Percentiles rank a stretch among this genome's conserved stretches.
Evolutionary conservation across 2,329 filamentous ascomycete genomes (phyloP).

Genomic region (Monilinia laxa): DNA sequence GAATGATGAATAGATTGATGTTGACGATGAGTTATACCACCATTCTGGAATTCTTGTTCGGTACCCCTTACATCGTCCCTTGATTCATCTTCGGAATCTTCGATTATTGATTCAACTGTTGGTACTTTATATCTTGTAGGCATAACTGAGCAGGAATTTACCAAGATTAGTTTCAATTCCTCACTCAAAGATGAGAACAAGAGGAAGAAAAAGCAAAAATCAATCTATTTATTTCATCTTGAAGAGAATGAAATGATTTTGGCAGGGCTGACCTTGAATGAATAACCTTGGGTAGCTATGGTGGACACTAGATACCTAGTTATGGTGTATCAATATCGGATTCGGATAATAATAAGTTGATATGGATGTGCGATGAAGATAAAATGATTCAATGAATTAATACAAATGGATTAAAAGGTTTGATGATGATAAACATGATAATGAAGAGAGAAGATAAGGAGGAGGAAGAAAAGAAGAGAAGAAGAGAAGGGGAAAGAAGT

Average conservation of each 20-base stretch:
- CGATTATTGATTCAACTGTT: slow-evolving; percentile 36
- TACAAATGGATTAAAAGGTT: slow-evolving; percentile 1
- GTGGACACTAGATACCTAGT: slow-evolving; percentile 4
- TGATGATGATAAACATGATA: slow-evolving; percentile 16
- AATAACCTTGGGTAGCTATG: slow-evolving; percentile 23
- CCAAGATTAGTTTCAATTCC: slow-evolving; percentile 25
- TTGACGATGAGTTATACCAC: slow-evolving; percentile 26
- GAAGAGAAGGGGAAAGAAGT: background rate
- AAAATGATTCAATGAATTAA: slow-evolving; percentile 19
- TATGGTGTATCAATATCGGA: slow-evolving; percentile 26
- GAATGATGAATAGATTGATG: slow-evolving; percentile 25
- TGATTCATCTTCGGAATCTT: slow-evolving; percentile 37
- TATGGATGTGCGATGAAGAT: slow-evolving; percentile 26
- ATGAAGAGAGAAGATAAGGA: background rate
- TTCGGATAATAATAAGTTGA: slow-evolving; percentile 26
- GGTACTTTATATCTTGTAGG: slow-evolving; percentile 35
- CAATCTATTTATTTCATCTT: background rate
- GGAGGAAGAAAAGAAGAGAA: background rate
- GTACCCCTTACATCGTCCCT: slow-evolving; percentile 28
- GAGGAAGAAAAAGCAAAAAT: background rate
- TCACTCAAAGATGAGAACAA: slow-evolving; percentile 10
- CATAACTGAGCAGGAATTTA: slow-evolving; percentile 30
- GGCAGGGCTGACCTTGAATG: slow-evolving; percentile 31
- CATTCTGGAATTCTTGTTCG: slow-evolving; percentile 25
- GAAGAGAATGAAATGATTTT: slow-evolving; percentile 4